Base-by-base conservation (phyloP, 2,329 filamentous ascomycete genomes). In the Metarhizium robertsii region DNA sequence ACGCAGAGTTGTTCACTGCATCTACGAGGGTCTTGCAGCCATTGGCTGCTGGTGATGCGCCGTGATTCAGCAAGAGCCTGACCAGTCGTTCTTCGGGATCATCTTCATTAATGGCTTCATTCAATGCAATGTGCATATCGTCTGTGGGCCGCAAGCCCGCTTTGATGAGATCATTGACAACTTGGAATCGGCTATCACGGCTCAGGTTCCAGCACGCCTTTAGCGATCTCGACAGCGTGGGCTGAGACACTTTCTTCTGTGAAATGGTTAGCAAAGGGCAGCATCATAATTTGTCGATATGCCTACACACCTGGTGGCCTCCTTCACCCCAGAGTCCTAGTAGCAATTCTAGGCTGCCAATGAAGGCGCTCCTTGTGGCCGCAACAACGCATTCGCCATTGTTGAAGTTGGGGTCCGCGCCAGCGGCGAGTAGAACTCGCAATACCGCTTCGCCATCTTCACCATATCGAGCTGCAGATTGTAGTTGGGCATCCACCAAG, bases 341-440 rank as follows among this genome's bases (percentile, higher is more conserved):
- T 52, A 84, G 71, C 53, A 82, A 64, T 62, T 78, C 73, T 8
- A 84, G 66, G 34, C 71, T 80, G 0, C 68, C 70, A 43, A 80
- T 65, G 56, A 76, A 78, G 0, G 77, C 78, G 57, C 76, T 79
- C 40, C 75, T 71, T 1, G 78, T 76, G 1, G 80, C 79, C 11
- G 78, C 76, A 60, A 80, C 77, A 4, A 84, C 73, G 4, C 79
- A 76, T 53, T 83, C 79, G 1, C 80, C 80, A 10, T 74, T 71
- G 20, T 77, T 77, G 62, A 77, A 77, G 61, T 84, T 78, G 0
- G 79, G 75, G 53, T 78, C 77, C 3, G 81, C 82, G 0, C 81
- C 80, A 36, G 76, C 72, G 1, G 65, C 65, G 4, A 85, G 67
- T 18, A 86, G 62, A 10, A 83, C 73, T 32, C 67, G 69, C 36